Evolutionary conservation across 139 green algal species (phyloP).

Genomic region (Chlorella sorokiniana): DNA sequence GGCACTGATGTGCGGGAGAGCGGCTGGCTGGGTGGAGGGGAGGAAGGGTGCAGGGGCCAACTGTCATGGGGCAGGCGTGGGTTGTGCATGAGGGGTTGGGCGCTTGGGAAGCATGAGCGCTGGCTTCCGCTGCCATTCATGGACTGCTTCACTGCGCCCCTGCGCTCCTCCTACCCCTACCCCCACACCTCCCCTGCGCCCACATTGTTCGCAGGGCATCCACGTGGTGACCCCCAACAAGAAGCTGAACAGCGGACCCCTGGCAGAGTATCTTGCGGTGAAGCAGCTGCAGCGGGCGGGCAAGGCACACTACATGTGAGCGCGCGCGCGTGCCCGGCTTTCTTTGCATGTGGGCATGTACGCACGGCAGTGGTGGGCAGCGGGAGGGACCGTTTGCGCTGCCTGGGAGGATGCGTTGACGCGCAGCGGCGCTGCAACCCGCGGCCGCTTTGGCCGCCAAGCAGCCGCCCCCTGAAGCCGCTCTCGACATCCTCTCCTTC

Average conservation of each 20-base stretch:
- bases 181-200: not conserved
- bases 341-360: not conserved
- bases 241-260: constrained; percentile 84
- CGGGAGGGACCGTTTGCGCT: too few relatives aligned
- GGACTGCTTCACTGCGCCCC: too few relatives aligned
- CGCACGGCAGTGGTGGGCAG: too few relatives aligned
- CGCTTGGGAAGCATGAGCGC: not conserved
- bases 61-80: too few relatives aligned
- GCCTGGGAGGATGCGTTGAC: too few relatives aligned
- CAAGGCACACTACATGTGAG: constrained; percentile 96
- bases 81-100: not conserved
- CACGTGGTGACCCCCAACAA: constrained; percentile 97
- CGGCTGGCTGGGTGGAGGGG: not conserved
- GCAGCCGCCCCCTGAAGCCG: too few relatives aligned
- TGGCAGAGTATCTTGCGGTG: constrained; percentile 82
- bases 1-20: not conserved
- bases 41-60: not conserved
- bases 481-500: too few relatives aligned
- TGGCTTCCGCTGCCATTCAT: too few relatives aligned
- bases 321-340: constrained; percentile 43
- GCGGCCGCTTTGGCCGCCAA: too few relatives aligned
- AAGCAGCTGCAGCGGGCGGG: constrained; percentile 76
- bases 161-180: not conserved
- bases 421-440: too few relatives aligned
- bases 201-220: constrained; percentile 62